Base-by-base conservation (phyloP, 768 basidiomycete genomes). In the Solioccasus polychromus region DNA sequence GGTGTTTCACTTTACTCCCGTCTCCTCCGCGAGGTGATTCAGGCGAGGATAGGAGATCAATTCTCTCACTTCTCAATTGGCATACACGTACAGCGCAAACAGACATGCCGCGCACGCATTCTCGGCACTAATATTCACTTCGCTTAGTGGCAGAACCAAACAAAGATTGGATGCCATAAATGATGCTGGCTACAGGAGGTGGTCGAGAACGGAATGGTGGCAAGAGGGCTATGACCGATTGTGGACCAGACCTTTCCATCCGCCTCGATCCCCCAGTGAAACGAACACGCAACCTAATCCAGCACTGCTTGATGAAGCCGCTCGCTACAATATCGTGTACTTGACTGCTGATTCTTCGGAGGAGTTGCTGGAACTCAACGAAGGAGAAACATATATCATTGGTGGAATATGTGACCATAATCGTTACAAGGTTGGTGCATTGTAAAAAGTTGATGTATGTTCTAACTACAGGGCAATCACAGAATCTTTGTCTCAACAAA, bases 321-420 rank as follows among this genome's bases (percentile, higher is more conserved):
- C 66, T 47, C 75, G 76, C 54, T 65, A 79, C 48, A 79, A 62
- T 35, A 71, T 96, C 42, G 77, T 98, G 30, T 99, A 99, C 66
- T 80, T 99, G 41, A 96, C 96, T 7, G 96, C 94, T 2, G 96
- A 99, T 68, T 84, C 94, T 8, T 77, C 83, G 24, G 80, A 94
- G 39, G 91, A 94, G 67, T 70, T 99, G 34, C 69, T 74, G n/a
- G 85, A 88, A 57, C 77, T 99, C 44, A 81, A 75, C 44, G 82
- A 90, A 44, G 82, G 84, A 34, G 87, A 94, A 61, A 88, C 84
- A 8, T 98, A 98, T 62, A 82, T 99, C 55, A 93, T 99, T 42
- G 95, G 95, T 36, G 95, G 94, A 5, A 86, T 99, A 55, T 86
- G 85, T 48, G 96, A 99, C 66, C 89, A 88, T 61, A 99, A 99